Percentiles rank a stretch among this genome's conserved stretches.
Conservation (phyloP, 495 filamentous ascomycete genomes). For the Aspergillus taichungensis region DNA sequence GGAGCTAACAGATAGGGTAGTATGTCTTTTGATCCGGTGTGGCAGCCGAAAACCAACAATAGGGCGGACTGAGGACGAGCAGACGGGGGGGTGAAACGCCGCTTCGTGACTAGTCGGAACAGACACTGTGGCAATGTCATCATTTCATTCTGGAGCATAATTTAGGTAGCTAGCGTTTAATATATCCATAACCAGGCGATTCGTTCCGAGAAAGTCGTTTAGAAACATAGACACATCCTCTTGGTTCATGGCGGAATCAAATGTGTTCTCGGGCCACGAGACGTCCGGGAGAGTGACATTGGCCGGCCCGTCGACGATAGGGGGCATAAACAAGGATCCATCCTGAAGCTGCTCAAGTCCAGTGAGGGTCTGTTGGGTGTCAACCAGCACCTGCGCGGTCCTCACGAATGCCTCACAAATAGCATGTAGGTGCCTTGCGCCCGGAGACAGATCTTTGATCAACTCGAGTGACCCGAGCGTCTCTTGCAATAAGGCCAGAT, state of each 20-base stretch:
- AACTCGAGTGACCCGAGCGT: constrained; percentile 15
- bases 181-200: constrained; percentile 18
- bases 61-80: background rate
- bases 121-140: background rate
- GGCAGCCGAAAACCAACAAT: background rate
- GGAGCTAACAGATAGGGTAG: constrained; percentile 3
- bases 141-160: background rate
- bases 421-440: constrained; percentile 14
- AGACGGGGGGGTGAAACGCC: background rate
- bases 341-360: constrained; percentile 17
- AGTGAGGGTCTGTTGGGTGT: constrained; percentile 13
- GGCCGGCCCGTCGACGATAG: constrained; percentile 1
- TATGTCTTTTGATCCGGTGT: constrained; percentile 9
- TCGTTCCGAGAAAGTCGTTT: constrained; percentile 19
- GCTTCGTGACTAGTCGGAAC: no score
- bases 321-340: constrained; percentile 13
- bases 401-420: constrained; percentile 18
- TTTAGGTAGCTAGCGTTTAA: constrained; percentile 13
- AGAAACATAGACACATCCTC: constrained; percentile 18
- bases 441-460: constrained; percentile 16
- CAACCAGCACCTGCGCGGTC: constrained; percentile 16
- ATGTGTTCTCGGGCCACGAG: constrained; percentile 14
- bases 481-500: constrained; percentile 15
- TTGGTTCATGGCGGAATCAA: constrained; percentile 11
- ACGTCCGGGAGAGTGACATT: constrained; percentile 18